Evolutionary conservation across 176 grass and related monocot genomes (phyloP), one percentile per base, ranked within the genome.

Genomic region (Chrysopogon serrulatus): DNA sequence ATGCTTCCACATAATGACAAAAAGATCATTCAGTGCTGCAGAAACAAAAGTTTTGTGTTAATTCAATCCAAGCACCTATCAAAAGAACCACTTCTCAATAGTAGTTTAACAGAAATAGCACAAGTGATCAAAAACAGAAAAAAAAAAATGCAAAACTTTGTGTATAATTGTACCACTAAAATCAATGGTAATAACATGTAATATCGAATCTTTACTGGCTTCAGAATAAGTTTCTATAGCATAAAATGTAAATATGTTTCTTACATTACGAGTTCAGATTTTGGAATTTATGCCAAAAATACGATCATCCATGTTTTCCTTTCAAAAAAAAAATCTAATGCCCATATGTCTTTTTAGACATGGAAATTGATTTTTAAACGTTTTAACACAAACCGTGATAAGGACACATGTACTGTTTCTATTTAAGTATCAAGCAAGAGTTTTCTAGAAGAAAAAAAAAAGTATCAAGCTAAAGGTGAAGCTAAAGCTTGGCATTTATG

Each of bases 1-100:
- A 98, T 51, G 96, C 96, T 49, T 98, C 93, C 68, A 90, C 48
- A 47, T 93, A 98, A 56, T 98, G 96, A 53, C 85, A 68, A 98
- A 98, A 43, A 98, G 93, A 61, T 98, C 93, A 34, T 77, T 94
- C 73, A 95, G 60, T n/a, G 89, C 96, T 98, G 82, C 79, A 85
- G 44, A 18, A n/a, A 47, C 18, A 86, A 87, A 65, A 15, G 8
- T 44, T n/a, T 15, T 54, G 7, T 23, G 37, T 72, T 28, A 76
- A 71, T 59, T 68, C 19, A 67, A 24, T 74, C 42, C 18, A 36
- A 53, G 26, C 16, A 28, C 0, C 5, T 34, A 19, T 61, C 9
- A 68, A 60, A 18, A 33, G 13, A 23, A 18, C 34, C 70, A 66
- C 12, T 17, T 23, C 24, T 48, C 44, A 11, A 18, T 77, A 71